Evolutionary conservation across 2,329 filamentous ascomycete genomes (phyloP).

Genomic region (Amauroascus verrucosus): DNA sequence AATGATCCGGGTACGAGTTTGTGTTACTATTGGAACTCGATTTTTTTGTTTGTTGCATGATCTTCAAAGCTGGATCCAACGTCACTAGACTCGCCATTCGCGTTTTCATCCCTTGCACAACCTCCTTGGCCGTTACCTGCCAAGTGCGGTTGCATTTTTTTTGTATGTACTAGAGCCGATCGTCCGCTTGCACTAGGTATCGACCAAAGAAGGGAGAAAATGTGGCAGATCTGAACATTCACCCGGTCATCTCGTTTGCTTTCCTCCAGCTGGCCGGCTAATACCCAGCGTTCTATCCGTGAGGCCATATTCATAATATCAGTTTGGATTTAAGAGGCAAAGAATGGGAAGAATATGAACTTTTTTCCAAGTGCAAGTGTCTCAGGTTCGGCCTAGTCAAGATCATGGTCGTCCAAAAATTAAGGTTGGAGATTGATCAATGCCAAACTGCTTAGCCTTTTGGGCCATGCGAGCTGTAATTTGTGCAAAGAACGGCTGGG

Average conservation of each 20-base stretch:
- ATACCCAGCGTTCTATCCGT: background rate
- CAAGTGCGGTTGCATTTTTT: background rate
- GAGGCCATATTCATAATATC: background rate
- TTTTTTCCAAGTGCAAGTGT: background rate
- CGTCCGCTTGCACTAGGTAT: background rate
- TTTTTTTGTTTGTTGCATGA: background rate
- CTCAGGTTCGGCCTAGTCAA: slow-evolving; percentile 1
- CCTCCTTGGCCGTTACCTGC: slow-evolving; percentile 4
- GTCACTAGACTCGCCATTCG: background rate
- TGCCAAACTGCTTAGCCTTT: slow-evolving; percentile 1
- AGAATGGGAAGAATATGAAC: background rate
- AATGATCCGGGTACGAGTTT: background rate
- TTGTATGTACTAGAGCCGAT: background rate
- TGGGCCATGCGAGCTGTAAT: slow-evolving; percentile 11
- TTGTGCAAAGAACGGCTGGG: slow-evolving; percentile 5
- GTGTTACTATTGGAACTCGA: background rate
- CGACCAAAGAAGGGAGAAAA: background rate
- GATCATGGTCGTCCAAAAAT: slow-evolving; percentile 13
- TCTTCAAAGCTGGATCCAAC: background rate
- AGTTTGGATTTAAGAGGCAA: background rate
- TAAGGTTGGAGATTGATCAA: slow-evolving; percentile 6
- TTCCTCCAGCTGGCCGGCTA: no score
- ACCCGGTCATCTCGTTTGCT: no score
- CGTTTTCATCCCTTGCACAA: background rate
- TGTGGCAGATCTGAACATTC: background rate